These are phyloP conservation scores for Salix arbutifolia DNA, from an alignment of 345 rosid species.

Conservation along the genomic window DNA sequence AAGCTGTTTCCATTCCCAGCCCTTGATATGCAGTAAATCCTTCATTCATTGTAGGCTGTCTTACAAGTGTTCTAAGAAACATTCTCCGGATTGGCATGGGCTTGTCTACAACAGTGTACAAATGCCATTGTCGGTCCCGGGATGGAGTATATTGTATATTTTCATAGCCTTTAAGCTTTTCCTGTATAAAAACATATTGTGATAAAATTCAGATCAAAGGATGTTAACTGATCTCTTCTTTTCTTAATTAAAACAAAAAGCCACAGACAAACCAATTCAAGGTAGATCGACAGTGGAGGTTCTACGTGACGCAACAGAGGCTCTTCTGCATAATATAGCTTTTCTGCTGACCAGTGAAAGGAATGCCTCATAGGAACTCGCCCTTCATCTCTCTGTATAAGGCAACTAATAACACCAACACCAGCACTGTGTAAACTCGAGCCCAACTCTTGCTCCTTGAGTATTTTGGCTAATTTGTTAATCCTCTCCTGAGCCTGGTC, in stretches of 20 bases:
- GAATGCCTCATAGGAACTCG: conserved; percentile 97
- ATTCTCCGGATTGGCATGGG: conserved; percentile 72
- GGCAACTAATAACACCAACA: conserved; percentile 90
- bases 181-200: conserved; percentile 45
- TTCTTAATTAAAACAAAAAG: not conserved
- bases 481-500: conserved; percentile 99
- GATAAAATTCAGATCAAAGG: conserved; percentile 16
- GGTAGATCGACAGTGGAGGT: conserved; percentile 94
- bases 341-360: conserved; percentile 86
- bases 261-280: conserved; percentile 67
- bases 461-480: conserved; percentile 86
- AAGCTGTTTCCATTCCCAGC: conserved; percentile 39
- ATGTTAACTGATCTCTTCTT: not conserved
- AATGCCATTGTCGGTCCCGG: conserved; percentile 92
- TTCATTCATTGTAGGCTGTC: conserved; percentile 73
- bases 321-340: conserved; percentile 80
- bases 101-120: conserved; percentile 83
- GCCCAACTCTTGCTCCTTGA: conserved; percentile 78
- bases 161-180: conserved; percentile 84
- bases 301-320: conserved; percentile 92
- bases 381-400: conserved; percentile 98
- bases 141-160: conserved; percentile 74
- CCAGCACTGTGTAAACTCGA: conserved; percentile 70
- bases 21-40: conserved; percentile 61
- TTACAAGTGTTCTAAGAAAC: conserved; percentile 94